Evolutionary conservation across 1,284 basidiomycete species (phyloP), one percentile per base, ranked within the genome.

Genomic region (Pseudozyma sp.): DNA sequence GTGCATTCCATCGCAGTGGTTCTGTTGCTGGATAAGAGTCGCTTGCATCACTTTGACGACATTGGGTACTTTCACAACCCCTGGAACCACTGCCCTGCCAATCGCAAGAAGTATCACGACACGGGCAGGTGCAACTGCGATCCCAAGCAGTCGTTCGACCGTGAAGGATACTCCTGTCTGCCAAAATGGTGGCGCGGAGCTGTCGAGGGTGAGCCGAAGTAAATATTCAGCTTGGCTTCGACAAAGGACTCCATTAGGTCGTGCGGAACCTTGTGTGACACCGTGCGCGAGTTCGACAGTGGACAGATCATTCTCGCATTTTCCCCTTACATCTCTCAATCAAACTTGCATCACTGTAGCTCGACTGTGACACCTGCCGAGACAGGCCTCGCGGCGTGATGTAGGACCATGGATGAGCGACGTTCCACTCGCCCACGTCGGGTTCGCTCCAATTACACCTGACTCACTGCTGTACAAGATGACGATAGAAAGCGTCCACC

Each of bases 1-100:
- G 84, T 86, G 14, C 83, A 85, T 43, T 81, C 80, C n/a, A 79
- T 86, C 53, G 85, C 84, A 0, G 82, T 77, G 0, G 42, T 54
- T 9, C 37, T 83, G 34, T 58, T 84, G 61, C 52, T 81, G 9
- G 80, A 83, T 35, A 56, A 37, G 24, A 61, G 54, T 31, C 45
- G 66, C 16, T 33, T 77, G 54, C 69, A 73, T 33, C 58, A 69
- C 47, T 81, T 84, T 45, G 73, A 81, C 34, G 80, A 82, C 43
- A 80, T 84, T 47, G 82, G 81, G 7, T 84, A 84, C 54, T 76
- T 59, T 64, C 82, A 84, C 54, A 63, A 70, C 13, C 81, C 81
- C 1, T 84, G 71, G 70, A 70, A 67, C 29, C 78, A 83, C 55
- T 83, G 81, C 37, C 80, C 81, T 0, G 48, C 75, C 13, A 81